Conservation (phyloP, 495 filamentous ascomycete species). For the Durotheca rogersii region DNA sequence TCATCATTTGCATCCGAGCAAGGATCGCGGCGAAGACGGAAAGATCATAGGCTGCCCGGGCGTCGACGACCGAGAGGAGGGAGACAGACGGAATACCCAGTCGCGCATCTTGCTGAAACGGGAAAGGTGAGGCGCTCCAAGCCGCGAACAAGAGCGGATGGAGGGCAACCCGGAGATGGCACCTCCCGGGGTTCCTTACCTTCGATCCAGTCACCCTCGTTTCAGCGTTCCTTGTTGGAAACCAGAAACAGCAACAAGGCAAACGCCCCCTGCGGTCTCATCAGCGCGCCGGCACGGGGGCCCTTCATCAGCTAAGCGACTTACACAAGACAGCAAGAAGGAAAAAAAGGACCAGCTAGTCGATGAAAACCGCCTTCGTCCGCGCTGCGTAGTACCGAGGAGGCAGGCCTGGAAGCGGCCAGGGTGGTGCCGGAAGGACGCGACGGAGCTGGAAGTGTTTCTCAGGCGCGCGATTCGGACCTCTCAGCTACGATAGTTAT, state of each 20-base stretch:
- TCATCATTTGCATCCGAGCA: too few species aligned
- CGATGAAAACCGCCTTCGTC: too few species aligned
- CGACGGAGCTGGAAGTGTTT: conserved; percentile 19
- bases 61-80: background rate
- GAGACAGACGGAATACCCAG: background rate
- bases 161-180: conserved; percentile 23
- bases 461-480: too few species aligned
- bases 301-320: too few species aligned
- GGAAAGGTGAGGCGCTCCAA: conserved; percentile 22
- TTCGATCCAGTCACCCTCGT: conserved; percentile 22
- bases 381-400: too few species aligned
- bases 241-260: conserved; percentile 25
- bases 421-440: background rate
- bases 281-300: too few species aligned
- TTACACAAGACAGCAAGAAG: too few species aligned
- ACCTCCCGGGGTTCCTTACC: conserved; percentile 24
- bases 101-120: conserved; percentile 8
- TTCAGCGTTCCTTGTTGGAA: conserved; percentile 29
- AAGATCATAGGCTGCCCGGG: background rate
- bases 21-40: too few species aligned
- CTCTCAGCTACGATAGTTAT: background rate
- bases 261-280: conserved; percentile 24
- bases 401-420: too few species aligned
- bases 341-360: too few species aligned
- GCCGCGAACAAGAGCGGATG: conserved; percentile 7